phyloP scores from a whole-genome alignment of 2,329 filamentous ascomycete species.

The Pyrenochaeta sp. region DNA sequence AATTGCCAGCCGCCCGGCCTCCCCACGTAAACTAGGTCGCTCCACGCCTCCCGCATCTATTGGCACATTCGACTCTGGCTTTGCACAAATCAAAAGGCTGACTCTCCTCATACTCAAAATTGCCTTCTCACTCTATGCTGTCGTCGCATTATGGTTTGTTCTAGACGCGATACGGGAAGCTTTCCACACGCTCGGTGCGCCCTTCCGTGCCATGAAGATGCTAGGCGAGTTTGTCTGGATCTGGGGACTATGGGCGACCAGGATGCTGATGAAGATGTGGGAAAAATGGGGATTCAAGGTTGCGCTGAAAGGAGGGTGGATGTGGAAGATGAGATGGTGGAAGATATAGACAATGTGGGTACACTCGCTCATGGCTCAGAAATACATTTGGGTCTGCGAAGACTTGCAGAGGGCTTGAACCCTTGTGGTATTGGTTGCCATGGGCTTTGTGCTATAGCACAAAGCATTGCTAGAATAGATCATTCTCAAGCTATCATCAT shows the following conservation, averaged over 20 bases:
- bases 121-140: conserved; percentile 27
- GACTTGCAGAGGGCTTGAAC: too few relatives aligned
- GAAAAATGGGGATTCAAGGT: conserved; percentile 21
- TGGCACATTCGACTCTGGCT: conserved; percentile 32
- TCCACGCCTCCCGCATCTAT: not conserved
- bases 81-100: conserved; percentile 29
- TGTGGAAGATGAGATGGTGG: conserved; percentile 9
- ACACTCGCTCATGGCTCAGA: too few relatives aligned
- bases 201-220: conserved; percentile 26
- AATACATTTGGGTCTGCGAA: too few relatives aligned
- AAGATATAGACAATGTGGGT: too few relatives aligned
- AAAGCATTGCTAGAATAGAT: too few relatives aligned
- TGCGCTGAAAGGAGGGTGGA: conserved; percentile 22
- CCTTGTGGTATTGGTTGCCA: too few relatives aligned
- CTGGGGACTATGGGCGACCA: conserved; percentile 1
- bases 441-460: too few relatives aligned
- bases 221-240: conserved; percentile 18
- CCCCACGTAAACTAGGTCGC: conserved; percentile 17
- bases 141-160: conserved; percentile 39
- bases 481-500: too few relatives aligned
- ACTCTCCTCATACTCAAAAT: conserved; percentile 25
- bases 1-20: conserved; percentile 11
- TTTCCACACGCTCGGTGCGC: conserved; percentile 30
- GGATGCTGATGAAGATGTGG: conserved; percentile 8
- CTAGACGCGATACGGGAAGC: conserved; percentile 37